Evolutionary conservation across 306 rosid genomes (phyloP).

Genomic region (Citrullus mucosospermus): DNA sequence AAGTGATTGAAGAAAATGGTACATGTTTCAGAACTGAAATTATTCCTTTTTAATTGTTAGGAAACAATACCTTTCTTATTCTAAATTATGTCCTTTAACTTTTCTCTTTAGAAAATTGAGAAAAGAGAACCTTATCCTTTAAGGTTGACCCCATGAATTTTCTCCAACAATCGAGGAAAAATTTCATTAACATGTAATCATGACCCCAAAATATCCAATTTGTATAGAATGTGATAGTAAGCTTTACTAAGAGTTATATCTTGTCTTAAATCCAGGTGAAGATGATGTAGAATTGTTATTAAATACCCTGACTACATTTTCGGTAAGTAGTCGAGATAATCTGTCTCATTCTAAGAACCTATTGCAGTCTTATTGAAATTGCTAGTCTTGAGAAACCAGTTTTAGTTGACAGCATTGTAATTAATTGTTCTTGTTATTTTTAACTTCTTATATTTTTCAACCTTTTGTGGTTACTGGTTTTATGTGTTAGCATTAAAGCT

Average conservation of each 20-base stretch:
- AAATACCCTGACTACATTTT: conserved; percentile 49
- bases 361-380: background rate
- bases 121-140: background rate
- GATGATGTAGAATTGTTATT: conserved; percentile 49
- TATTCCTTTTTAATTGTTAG: background rate
- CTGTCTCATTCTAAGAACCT: background rate
- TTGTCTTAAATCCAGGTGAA: conserved; percentile 53
- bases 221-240: background rate
- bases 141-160: background rate
- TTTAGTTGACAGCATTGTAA: background rate
- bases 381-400: background rate
- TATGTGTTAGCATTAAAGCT: background rate
- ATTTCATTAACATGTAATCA: background rate
- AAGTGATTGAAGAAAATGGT: conserved; percentile 78
- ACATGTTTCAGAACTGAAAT: background rate
- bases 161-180: background rate
- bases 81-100: background rate
- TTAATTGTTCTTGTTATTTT: background rate
- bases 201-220: background rate
- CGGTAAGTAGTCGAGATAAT: conserved; percentile 36
- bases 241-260: conserved; percentile 4
- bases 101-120: background rate
- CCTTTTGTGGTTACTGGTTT: background rate
- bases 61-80: background rate
- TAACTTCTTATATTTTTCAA: background rate